phyloP scores from a whole-genome alignment of 352 stramenopile species.

The Pythium utonaiense region DNA sequence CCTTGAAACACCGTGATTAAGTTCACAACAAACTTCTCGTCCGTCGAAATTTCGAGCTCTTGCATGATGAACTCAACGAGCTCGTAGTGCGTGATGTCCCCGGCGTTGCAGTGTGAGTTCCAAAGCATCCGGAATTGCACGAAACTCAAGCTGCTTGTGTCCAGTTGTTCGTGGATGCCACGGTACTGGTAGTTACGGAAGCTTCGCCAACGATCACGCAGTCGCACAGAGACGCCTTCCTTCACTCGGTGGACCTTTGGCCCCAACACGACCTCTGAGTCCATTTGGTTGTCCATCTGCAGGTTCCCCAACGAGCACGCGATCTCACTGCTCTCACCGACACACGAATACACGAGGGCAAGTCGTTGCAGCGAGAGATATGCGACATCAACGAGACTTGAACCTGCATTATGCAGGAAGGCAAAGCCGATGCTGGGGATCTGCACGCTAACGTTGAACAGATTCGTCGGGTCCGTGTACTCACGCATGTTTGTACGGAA shows the following conservation, averaged over 20 bases:
- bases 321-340: constrained; percentile 77
- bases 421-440: constrained; percentile 81
- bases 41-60: constrained; percentile 85
- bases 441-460: constrained; percentile 73
- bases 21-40: constrained; percentile 90
- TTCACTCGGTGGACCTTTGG: constrained; percentile 83
- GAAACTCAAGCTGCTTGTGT: constrained; percentile 64
- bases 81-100: constrained; percentile 83
- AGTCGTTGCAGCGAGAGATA: constrained; percentile 82
- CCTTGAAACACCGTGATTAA: constrained; percentile 88
- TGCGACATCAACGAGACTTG: constrained; percentile 82
- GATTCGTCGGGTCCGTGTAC: constrained; percentile 46
- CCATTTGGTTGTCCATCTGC: constrained; percentile 91
- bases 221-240: constrained; percentile 78
- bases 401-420: constrained; percentile 84
- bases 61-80: constrained; percentile 85
- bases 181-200: constrained; percentile 85
- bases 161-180: constrained; percentile 74
- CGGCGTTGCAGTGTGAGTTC: constrained; percentile 74
- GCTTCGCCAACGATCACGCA: constrained; percentile 80
- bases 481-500: constrained; percentile 66
- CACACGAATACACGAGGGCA: constrained; percentile 70
- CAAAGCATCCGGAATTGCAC: constrained; percentile 87
- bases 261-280: constrained; percentile 76
- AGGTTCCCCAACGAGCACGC: constrained; percentile 80